A percentile compares a stretch with the other conserved stretches of the same genome.
Evolutionary conservation across 805 yeast genomes (phyloP).

Genomic region (Saturnispora sekii): DNA sequence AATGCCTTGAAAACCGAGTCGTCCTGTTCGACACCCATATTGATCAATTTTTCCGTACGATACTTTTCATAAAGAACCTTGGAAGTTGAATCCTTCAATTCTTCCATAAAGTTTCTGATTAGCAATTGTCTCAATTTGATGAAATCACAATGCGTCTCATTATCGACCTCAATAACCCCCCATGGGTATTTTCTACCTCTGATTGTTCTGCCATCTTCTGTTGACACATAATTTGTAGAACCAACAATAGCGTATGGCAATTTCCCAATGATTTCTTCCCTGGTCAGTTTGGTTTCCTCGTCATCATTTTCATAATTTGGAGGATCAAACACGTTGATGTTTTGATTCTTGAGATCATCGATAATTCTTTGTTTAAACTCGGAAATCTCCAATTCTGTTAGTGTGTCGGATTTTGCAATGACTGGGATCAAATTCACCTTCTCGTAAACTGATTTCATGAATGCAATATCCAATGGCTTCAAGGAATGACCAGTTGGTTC

Average conservation of each 20-base stretch:
- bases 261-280: slow-evolving; percentile 54
- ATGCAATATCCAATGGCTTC: slow-evolving; percentile 78
- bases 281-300: slow-evolving; percentile 63
- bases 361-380: slow-evolving; percentile 69
- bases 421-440: slow-evolving; percentile 92
- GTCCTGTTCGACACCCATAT: slow-evolving; percentile 88
- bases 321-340: slow-evolving; percentile 70
- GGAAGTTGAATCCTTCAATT: slow-evolving; percentile 77
- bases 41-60: slow-evolving; percentile 70
- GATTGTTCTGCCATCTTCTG: slow-evolving; percentile 65
- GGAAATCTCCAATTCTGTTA: slow-evolving; percentile 75
- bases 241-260: slow-evolving; percentile 95
- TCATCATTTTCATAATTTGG: slow-evolving; percentile 66
- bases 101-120: slow-evolving; percentile 87
- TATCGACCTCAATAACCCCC: slow-evolving; percentile 95
- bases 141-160: slow-evolving; percentile 89
- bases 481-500: slow-evolving; percentile 96
- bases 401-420: slow-evolving; percentile 85
- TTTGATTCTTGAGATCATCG: slow-evolving; percentile 66
- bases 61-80: slow-evolving; percentile 76
- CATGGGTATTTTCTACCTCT: slow-evolving; percentile 95
- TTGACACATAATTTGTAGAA: slow-evolving; percentile 62
- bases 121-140: slow-evolving; percentile 79
- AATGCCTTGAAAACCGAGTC: slow-evolving; percentile 87
- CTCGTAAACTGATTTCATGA: slow-evolving; percentile 79